Percentiles rank a stretch among this genome's conserved stretches.
These are phyloP conservation scores for Colletotrichum ledebouriae DNA, from an alignment of 2,329 filamentous ascomycete genomes.

Conservation along the genomic window DNA sequence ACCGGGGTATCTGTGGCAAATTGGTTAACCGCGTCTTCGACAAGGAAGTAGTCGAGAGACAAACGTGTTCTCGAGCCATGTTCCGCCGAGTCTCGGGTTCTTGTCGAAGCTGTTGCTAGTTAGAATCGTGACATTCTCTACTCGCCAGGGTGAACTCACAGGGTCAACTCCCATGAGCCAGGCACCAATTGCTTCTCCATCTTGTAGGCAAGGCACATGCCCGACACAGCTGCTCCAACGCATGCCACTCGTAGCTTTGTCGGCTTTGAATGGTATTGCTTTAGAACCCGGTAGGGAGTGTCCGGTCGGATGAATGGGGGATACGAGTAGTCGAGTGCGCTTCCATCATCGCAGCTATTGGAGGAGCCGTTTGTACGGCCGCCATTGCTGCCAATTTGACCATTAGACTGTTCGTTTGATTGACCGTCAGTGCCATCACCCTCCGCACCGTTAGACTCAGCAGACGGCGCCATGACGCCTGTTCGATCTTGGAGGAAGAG, in stretches of 20 bases:
- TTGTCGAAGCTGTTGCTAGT: conserved; percentile 48
- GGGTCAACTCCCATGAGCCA: conserved; percentile 48
- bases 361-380: conserved; percentile 7
- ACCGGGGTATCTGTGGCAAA: conserved; percentile 38
- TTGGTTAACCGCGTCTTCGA: not conserved
- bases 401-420: not conserved
- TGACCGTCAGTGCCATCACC: conserved; percentile 22
- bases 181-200: conserved; percentile 49
- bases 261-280: conserved; percentile 53
- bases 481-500: not conserved
- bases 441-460: conserved; percentile 32
- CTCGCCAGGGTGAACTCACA: conserved; percentile 29
- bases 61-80: conserved; percentile 48
- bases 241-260: conserved; percentile 51
- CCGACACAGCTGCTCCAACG: conserved; percentile 49
- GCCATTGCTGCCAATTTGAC: not conserved
- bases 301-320: conserved; percentile 45
- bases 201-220: conserved; percentile 49
- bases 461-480: conserved; percentile 30
- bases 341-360: conserved; percentile 31
- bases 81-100: conserved; percentile 48
- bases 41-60: conserved; percentile 1
- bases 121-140: not conserved
- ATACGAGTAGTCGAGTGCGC: conserved; percentile 45
- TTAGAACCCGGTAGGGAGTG: conserved; percentile 48